Percentiles rank a stretch among this genome's conserved stretches.
These are phyloP conservation scores for Candida tallmaniae DNA, from an alignment of 805 yeast species.

Conservation along the genomic window DNA sequence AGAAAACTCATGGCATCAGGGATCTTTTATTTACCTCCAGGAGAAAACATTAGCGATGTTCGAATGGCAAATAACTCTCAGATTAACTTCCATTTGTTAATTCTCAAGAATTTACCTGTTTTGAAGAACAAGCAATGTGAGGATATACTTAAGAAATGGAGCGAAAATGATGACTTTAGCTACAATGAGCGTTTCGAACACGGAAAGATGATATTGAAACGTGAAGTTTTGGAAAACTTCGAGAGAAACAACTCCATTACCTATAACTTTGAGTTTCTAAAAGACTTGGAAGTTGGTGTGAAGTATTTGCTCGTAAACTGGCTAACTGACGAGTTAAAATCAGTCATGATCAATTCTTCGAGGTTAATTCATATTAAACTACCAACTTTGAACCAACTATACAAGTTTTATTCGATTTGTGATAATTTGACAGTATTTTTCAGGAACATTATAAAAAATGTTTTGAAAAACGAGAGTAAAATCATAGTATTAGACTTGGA, in stretches of 20 bases:
- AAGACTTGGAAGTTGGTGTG: conserved; percentile 35
- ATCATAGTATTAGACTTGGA: conserved; percentile 41
- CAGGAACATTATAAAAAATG: conserved; percentile 27
- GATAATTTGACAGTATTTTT: conserved; percentile 39
- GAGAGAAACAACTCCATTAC: conserved; percentile 16
- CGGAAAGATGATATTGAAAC: conserved; percentile 29
- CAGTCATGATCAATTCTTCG: conserved; percentile 27
- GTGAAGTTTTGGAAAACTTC: conserved; percentile 28
- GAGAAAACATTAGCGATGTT: neutral
- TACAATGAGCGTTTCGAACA: conserved; percentile 34
- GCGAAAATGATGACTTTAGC: conserved; percentile 20
- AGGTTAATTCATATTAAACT: conserved; percentile 34
- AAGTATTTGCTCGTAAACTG: conserved; percentile 45
- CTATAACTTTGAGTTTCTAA: conserved; percentile 11
- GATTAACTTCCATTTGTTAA: conserved; percentile 44
- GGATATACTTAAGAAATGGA: conserved; percentile 49
- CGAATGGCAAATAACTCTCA: conserved; percentile 24
- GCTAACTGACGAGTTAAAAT: conserved; percentile 41
- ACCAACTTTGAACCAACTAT: conserved; percentile 24
- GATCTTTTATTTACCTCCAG: conserved; percentile 51
- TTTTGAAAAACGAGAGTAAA: conserved; percentile 37
- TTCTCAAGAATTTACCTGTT: conserved; percentile 57
- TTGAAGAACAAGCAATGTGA: conserved; percentile 51
- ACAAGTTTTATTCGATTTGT: conserved; percentile 31
- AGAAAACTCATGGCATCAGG: conserved; percentile 85